These are phyloP conservation scores for Theileria orientalis DNA, from an alignment of 169 alveolate genomes.

Conservation along the genomic window DNA sequence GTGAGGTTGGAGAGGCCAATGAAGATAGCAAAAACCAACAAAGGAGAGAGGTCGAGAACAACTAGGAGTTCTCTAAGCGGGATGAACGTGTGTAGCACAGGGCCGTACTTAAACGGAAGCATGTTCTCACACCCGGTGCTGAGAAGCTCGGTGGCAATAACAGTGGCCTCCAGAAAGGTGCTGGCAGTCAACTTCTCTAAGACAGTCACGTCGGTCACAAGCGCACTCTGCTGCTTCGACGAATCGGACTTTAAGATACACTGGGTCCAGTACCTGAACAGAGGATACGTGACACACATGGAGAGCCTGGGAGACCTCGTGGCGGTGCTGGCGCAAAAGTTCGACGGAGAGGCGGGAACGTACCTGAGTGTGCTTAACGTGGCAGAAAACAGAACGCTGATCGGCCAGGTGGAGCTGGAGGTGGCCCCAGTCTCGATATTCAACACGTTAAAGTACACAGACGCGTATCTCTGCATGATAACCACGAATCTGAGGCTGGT, in stretches of 20 bases:
- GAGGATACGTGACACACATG: slow-evolving; percentile 50
- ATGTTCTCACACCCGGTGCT: background rate
- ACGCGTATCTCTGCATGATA: background rate
- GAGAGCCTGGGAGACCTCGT: slow-evolving; percentile 4
- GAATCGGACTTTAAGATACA: background rate
- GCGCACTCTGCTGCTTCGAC: background rate
- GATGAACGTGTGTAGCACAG: background rate
- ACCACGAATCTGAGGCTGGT: background rate
- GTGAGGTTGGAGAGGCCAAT: background rate
- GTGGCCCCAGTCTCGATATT: background rate
- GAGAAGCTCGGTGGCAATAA: background rate
- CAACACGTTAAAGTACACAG: background rate
- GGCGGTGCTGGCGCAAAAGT: slow-evolving; percentile 23
- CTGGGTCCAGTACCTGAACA: slow-evolving; percentile 34
- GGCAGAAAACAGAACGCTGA: background rate
- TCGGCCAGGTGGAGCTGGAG: background rate
- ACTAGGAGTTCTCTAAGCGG: background rate
- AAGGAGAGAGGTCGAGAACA: background rate
- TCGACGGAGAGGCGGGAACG: background rate
- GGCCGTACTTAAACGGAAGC: background rate
- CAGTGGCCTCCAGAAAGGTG: background rate
- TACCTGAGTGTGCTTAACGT: background rate
- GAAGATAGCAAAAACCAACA: background rate
- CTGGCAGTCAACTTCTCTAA: slow-evolving; percentile 5
- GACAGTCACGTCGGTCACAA: background rate